phyloP scores from a whole-genome alignment of 2,329 filamentous ascomycete species.

The Coleophoma cylindrospora region DNA sequence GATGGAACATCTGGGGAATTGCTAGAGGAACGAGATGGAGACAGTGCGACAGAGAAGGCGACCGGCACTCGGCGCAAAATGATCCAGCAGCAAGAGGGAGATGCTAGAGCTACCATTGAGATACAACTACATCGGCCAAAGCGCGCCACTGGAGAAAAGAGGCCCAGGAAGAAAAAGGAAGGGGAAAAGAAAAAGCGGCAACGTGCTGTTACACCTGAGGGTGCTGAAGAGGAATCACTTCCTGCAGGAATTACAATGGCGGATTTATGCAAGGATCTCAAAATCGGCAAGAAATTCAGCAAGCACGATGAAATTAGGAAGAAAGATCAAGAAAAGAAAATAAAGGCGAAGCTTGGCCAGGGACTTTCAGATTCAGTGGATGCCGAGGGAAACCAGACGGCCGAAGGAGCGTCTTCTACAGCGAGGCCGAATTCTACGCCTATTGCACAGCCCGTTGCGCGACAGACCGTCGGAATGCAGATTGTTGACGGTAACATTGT shows the following conservation, averaged over 20 bases:
- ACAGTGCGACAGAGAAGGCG: slow-evolving; percentile 14
- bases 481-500: slow-evolving; percentile 70
- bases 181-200: slow-evolving; percentile 17
- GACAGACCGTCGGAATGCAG: slow-evolving; percentile 36
- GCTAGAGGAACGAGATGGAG: slow-evolving; percentile 10
- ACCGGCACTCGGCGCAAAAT: slow-evolving; percentile 10
- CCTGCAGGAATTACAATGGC: slow-evolving; percentile 64
- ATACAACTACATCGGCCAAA: slow-evolving; percentile 16
- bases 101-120: slow-evolving; percentile 17
- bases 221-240: slow-evolving; percentile 57
- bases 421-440: background rate
- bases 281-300: slow-evolving; percentile 70
- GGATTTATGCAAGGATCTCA: slow-evolving; percentile 64
- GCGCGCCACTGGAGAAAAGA: slow-evolving; percentile 8
- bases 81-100: slow-evolving; percentile 13
- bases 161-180: slow-evolving; percentile 25
- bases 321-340: slow-evolving; percentile 48
- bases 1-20: slow-evolving; percentile 19
- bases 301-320: slow-evolving; percentile 68
- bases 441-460: background rate
- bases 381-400: background rate
- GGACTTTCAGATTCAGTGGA: slow-evolving; percentile 23
- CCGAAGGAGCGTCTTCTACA: background rate
- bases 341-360: slow-evolving; percentile 17
- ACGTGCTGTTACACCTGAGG: slow-evolving; percentile 48